A percentile compares a stretch with the other conserved stretches of the same genome.
Evolutionary conservation across 805 yeast species (phyloP).

Genomic region (Candida koratica): DNA sequence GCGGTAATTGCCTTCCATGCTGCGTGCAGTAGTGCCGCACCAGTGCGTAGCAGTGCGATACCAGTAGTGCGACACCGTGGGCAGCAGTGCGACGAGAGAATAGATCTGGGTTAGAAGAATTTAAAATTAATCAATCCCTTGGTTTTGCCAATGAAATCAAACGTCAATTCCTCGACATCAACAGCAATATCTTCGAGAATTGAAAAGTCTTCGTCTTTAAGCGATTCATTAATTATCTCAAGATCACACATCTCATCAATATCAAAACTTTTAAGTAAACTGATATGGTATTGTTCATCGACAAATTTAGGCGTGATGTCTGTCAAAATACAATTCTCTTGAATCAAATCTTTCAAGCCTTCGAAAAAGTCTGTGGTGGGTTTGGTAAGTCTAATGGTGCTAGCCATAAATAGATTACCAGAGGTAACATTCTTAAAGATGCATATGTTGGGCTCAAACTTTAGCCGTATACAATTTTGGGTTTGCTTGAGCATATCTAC

Average conservation of each 20-base stretch:
- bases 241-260: neutral
- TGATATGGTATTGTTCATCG: slow-evolving; percentile 1
- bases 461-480: slow-evolving; percentile 4
- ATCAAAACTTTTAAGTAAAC: slow-evolving; percentile 2
- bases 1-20: too few species aligned
- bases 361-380: slow-evolving; percentile 4
- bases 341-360: slow-evolving; percentile 2
- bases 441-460: slow-evolving; percentile 4
- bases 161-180: neutral
- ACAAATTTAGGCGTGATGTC: slow-evolving; percentile 1
- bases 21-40: too few species aligned
- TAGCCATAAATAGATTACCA: slow-evolving; percentile 4
- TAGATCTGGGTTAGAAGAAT: too few species aligned
- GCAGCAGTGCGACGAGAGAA: too few species aligned
- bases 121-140: neutral
- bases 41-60: too few species aligned
- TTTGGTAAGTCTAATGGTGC: slow-evolving; percentile 1
- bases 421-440: slow-evolving; percentile 6
- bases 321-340: slow-evolving; percentile 5
- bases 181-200: neutral
- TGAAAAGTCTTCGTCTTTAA: neutral
- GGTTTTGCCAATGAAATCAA: neutral
- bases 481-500: neutral
- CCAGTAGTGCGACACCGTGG: too few species aligned
- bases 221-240: neutral